Evolutionary conservation across 495 filamentous ascomycete genomes (phyloP), one percentile per base, ranked within the genome.

Genomic region (Clavariopsis aquatica): DNA sequence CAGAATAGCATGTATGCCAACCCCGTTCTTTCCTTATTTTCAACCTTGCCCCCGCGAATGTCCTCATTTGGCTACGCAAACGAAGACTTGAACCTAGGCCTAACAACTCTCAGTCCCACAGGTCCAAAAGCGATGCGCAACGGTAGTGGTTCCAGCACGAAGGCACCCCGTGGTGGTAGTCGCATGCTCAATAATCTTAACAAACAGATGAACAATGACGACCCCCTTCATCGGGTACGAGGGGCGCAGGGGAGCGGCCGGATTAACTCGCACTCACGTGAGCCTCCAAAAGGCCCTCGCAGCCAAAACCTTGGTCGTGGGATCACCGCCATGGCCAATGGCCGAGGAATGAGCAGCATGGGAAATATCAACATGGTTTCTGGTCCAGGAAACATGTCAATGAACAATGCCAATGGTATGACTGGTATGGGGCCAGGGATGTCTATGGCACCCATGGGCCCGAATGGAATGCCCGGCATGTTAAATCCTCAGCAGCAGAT

Each of bases 91-190:
- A 8, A 17, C 3, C 38, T 3, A 3, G n/a, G 6, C n/a, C 13
- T 57, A 19, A 63, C 71, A 61, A 4, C 26, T 0, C 53, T 54
- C 69, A 97, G 93, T 72, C 94, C 94, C 19, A 98, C 93, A 9
- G 94, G 92, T 45, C 94, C 94, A 23, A 94, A 92, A 75, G 91
- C 93, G 4, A 98, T 98, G 95, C 88, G 94, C 62, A 90, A 89
- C 73, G 82, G 79, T 27, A 83, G 85, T 43, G 85, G 62, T 10
- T 49, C 24, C 1, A 31, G 23, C 53, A 2, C 57, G 27, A 28
- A 56, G 52, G n/a, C 29, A 41, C 28, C 31, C 20, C 64, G 72
- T 38, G 71, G 89, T 56, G 90, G 89, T 69, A n/a, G 52, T 19
- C 85, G 92, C 38, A 86, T 98, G 78, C 79, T 98, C 57, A 90